These are phyloP conservation scores for Mortierella sp. DNA, from an alignment of 371 early-diverging fungal species.

Conservation along the genomic window DNA sequence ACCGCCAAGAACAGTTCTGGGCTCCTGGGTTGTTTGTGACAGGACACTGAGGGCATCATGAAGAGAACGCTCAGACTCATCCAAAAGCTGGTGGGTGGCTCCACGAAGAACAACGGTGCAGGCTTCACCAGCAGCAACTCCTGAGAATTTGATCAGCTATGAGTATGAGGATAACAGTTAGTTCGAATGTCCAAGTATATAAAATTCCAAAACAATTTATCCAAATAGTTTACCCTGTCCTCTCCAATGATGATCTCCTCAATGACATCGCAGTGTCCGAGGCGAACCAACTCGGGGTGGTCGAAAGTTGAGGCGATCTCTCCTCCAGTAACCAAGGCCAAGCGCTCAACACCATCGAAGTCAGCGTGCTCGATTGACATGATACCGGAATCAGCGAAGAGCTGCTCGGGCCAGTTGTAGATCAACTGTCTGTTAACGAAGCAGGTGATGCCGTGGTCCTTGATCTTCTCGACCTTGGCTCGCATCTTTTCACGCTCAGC, in stretches of 20 bases:
- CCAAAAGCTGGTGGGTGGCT: conserved; percentile 97
- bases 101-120: conserved; percentile 99
- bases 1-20: conserved; percentile 98
- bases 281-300: conserved; percentile 93
- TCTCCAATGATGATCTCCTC: conserved; percentile 99
- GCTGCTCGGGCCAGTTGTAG: conserved; percentile 99
- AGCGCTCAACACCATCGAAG: conserved; percentile 99
- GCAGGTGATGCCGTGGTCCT: conserved; percentile 97
- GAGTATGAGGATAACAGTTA: not conserved
- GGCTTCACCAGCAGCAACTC: conserved; percentile 96
- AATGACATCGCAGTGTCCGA: conserved; percentile 97
- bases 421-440: conserved; percentile 99
- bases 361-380: conserved; percentile 99
- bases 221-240: conserved; percentile 73
- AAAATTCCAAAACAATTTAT: not conserved
- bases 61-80: conserved; percentile 99
- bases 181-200: not conserved
- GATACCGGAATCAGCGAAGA: conserved; percentile 97
- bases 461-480: conserved; percentile 98
- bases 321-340: conserved; percentile 97
- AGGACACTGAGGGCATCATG: conserved; percentile 99
- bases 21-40: conserved; percentile 95
- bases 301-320: conserved; percentile 99
- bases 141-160: conserved; percentile 95
- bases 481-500: conserved; percentile 99